A percentile compares a stretch with the other conserved stretches of the same genome.
Conservation (phyloP, 2,329 filamentous ascomycete genomes). For the Arthrobotrys pseudoclavata region DNA sequence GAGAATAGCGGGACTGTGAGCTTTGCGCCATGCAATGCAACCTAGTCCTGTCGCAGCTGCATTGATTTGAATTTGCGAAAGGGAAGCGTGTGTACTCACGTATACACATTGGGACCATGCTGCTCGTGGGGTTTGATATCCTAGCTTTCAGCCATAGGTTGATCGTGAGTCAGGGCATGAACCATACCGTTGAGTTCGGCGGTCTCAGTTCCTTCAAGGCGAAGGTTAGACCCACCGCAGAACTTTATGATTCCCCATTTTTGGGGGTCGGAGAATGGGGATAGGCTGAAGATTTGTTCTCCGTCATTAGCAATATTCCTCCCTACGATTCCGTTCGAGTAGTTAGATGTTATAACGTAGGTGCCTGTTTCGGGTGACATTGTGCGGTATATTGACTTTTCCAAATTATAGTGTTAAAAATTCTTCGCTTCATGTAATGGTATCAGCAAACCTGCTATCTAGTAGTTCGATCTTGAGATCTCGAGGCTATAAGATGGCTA, state of each 20-base stretch:
- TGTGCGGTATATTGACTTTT: neutral
- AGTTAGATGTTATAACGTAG: slow-evolving; percentile 41
- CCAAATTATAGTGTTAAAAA: neutral
- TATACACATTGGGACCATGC: slow-evolving; percentile 38
- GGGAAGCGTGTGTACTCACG: slow-evolving; percentile 12
- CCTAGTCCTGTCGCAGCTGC: neutral
- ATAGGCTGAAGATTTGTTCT: slow-evolving; percentile 40
- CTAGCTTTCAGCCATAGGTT: slow-evolving; percentile 20
- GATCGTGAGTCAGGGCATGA: slow-evolving; percentile 27
- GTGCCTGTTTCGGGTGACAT: slow-evolving; percentile 40
- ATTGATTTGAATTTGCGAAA: neutral
- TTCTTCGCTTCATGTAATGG: neutral
- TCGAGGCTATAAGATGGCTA: no score
- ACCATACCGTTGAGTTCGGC: slow-evolving; percentile 40
- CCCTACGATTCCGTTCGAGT: slow-evolving; percentile 36
- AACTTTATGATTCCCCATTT: slow-evolving; percentile 42
- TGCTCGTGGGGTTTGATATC: slow-evolving; percentile 33
- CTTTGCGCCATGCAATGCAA: slow-evolving; percentile 20
- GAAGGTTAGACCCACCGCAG: slow-evolving; percentile 16
- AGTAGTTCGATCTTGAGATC: no score
- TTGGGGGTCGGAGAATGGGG: slow-evolving; percentile 15
- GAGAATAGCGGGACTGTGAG: neutral
- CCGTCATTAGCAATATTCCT: slow-evolving; percentile 27
- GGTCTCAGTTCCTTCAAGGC: slow-evolving; percentile 20
- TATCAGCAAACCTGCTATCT: neutral